Percentiles rank a stretch among this genome's conserved stretches.
Evolutionary conservation across 345 rosid species (phyloP).

Genomic region (Theobroma cacao): DNA sequence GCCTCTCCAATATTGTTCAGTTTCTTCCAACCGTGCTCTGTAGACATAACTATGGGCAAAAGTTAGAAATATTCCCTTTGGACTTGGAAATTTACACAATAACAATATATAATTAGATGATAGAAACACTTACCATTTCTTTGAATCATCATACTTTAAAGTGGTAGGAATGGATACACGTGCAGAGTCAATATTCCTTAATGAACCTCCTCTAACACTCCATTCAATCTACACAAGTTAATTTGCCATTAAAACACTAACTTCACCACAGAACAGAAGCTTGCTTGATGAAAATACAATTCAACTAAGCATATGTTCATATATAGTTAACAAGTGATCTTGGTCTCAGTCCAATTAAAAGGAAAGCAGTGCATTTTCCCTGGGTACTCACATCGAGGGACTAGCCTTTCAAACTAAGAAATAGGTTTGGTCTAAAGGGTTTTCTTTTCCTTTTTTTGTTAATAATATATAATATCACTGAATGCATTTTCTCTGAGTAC

Average conservation of each 20-base stretch:
- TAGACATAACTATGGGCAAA: constrained; percentile 62
- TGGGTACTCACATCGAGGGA: background rate
- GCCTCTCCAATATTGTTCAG: constrained; percentile 96
- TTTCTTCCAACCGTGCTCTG: constrained; percentile 68
- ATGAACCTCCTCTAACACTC: constrained; percentile 82
- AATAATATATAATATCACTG: too few species aligned
- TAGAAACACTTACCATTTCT: constrained; percentile 59
- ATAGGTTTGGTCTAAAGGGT: background rate
- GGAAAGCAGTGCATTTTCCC: background rate
- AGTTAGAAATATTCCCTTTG: constrained; percentile 18
- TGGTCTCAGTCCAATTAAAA: background rate
- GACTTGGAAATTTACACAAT: background rate
- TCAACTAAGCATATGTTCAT: background rate
- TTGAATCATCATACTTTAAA: constrained; percentile 69
- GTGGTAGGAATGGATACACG: constrained; percentile 84
- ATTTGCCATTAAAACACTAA: background rate
- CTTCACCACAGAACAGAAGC: constrained; percentile 8
- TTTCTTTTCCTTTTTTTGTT: background rate
- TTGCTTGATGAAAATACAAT: background rate
- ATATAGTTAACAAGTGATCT: background rate
- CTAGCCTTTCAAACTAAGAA: background rate
- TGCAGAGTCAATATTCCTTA: constrained; percentile 91
- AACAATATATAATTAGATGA: background rate
- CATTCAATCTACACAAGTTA: constrained; percentile 64
- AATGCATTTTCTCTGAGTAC: background rate